These are phyloP conservation scores for Nigrospora sphaerica DNA, from an alignment of 2,329 filamentous ascomycete genomes.

Conservation along the genomic window DNA sequence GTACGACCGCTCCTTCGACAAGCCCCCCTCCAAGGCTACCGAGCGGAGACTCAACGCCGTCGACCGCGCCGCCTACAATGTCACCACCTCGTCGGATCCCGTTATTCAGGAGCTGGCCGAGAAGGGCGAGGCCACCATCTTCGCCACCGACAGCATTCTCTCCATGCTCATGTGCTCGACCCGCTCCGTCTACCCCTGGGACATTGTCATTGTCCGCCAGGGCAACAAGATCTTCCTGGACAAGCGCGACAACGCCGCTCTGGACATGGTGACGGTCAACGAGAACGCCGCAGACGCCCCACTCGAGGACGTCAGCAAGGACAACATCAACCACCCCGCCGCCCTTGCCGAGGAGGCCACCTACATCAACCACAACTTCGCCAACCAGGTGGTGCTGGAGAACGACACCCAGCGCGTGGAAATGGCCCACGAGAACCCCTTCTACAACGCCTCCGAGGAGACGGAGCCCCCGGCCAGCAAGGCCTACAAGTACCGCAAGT, in stretches of 20 bases:
- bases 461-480: conserved; percentile 91
- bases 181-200: conserved; percentile 96
- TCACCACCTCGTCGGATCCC: conserved; percentile 92
- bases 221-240: conserved; percentile 98
- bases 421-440: conserved; percentile 87
- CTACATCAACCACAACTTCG: conserved; percentile 99
- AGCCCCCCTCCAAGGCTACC: conserved; percentile 79
- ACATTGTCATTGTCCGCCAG: conserved; percentile 87
- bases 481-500: conserved; percentile 96
- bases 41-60: conserved; percentile 83
- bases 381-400: conserved; percentile 89
- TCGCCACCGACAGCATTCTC: conserved; percentile 92
- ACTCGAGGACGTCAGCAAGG: conserved; percentile 91
- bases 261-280: conserved; percentile 98
- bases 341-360: conserved; percentile 95
- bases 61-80: conserved; percentile 95
- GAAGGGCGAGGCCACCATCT: conserved; percentile 92
- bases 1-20: conserved; percentile 95
- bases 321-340: conserved; percentile 86
- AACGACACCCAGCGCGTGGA: conserved; percentile 69
- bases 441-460: conserved; percentile 92
- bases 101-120: conserved; percentile 96
- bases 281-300: conserved; percentile 96
- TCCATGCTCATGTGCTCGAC: conserved; percentile 99
- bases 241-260: conserved; percentile 90